A percentile compares a stretch with the other conserved stretches of the same genome.
Conservation (phyloP, 108 stramenopile species). For the Cyclotella atomus region DNA sequence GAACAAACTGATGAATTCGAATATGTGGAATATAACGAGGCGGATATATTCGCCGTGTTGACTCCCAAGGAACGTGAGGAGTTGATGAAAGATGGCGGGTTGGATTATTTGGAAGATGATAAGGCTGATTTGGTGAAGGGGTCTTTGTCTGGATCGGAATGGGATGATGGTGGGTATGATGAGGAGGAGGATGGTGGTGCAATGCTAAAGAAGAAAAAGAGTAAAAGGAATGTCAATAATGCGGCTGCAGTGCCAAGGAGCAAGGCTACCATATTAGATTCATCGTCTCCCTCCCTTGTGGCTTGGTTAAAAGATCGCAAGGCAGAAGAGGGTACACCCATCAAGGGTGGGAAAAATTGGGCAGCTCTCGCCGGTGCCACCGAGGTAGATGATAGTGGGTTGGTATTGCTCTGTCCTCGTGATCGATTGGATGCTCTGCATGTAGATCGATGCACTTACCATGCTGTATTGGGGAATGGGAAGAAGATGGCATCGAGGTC, state of each 20-base stretch:
- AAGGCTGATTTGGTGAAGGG: slow-evolving; percentile 28
- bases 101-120: slow-evolving; percentile 29
- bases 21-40: slow-evolving; percentile 72
- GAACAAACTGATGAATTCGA: slow-evolving; percentile 54
- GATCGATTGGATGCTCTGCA: slow-evolving; percentile 50
- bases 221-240: slow-evolving; percentile 5
- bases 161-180: slow-evolving; percentile 25
- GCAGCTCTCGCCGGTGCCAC: slow-evolving; percentile 75
- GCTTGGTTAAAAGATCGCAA: slow-evolving; percentile 79
- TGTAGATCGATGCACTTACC: slow-evolving; percentile 64
- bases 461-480: slow-evolving; percentile 80
- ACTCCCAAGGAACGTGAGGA: slow-evolving; percentile 67
- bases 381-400: slow-evolving; percentile 80
- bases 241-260: slow-evolving; percentile 5
- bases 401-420: slow-evolving; percentile 77
- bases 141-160: slow-evolving; percentile 23
- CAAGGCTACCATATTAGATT: slow-evolving; percentile 37
- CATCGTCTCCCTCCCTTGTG: slow-evolving; percentile 61
- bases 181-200: slow-evolving; percentile 4
- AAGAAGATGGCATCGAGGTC: slow-evolving; percentile 52
- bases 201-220: slow-evolving; percentile 16
- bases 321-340: slow-evolving; percentile 66
- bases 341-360: slow-evolving; percentile 87
- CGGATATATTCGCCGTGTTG: slow-evolving; percentile 66
- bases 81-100: slow-evolving; percentile 49